Evolutionary conservation across 495 filamentous ascomycete genomes (phyloP).

Genomic region (Podospora pseudopauciseta): DNA sequence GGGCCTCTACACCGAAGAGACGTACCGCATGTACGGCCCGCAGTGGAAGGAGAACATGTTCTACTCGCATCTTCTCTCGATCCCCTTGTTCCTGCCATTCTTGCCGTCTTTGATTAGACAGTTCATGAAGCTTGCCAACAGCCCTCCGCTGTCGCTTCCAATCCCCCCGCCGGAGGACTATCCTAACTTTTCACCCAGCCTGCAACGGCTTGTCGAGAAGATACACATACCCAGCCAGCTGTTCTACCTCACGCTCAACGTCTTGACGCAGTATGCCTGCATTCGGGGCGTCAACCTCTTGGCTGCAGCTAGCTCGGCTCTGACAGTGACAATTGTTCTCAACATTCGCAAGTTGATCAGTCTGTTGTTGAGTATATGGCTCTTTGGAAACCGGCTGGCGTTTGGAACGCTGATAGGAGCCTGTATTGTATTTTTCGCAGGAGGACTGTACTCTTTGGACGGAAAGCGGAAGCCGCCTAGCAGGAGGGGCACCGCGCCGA

Average conservation of each 20-base stretch:
- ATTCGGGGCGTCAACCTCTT: constrained; percentile 93
- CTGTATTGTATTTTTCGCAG: constrained; percentile 78
- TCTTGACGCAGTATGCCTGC: constrained; percentile 88
- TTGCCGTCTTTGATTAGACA: constrained; percentile 48
- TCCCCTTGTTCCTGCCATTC: constrained; percentile 64
- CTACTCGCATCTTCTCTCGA: constrained; percentile 77
- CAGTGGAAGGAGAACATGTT: constrained; percentile 97
- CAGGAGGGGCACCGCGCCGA: constrained; percentile 17
- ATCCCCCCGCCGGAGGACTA: constrained; percentile 28
- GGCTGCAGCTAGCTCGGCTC: constrained; percentile 75
- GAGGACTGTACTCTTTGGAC: constrained; percentile 84
- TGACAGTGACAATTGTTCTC: constrained; percentile 92
- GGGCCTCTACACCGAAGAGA: constrained; percentile 88
- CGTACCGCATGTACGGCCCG: constrained; percentile 77
- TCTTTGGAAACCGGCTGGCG: constrained; percentile 82
- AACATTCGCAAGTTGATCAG: constrained; percentile 95
- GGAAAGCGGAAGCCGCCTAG: constrained; percentile 37
- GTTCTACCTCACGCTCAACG: constrained; percentile 70
- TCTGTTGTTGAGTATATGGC: constrained; percentile 80
- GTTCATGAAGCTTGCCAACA: constrained; percentile 49
- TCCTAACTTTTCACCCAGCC: constrained; percentile 22
- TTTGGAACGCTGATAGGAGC: constrained; percentile 76
- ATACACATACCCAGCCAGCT: constrained; percentile 65
- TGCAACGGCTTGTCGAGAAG: constrained; percentile 35
- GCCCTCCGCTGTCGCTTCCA: constrained; percentile 44